phyloP scores from a whole-genome alignment of 1,284 basidiomycete genomes.

The Coniferiporia weirii region DNA sequence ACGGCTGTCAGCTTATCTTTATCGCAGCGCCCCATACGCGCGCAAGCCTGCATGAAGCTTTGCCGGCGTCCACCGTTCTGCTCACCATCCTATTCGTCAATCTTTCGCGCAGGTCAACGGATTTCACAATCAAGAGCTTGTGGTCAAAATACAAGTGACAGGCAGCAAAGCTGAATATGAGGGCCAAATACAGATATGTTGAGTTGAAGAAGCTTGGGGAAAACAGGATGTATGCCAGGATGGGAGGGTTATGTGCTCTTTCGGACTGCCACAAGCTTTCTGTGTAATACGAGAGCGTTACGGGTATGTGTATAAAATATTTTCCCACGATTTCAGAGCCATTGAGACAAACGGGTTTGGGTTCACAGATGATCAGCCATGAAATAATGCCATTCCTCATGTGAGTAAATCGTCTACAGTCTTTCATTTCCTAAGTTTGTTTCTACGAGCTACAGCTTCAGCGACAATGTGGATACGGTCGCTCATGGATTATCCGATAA shows the following conservation, averaged over 20 bases:
- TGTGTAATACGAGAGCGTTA: background rate
- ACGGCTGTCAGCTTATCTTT: background rate
- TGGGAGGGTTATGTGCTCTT: background rate
- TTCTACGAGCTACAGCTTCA: no score
- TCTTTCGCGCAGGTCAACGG: background rate
- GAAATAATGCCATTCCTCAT: background rate
- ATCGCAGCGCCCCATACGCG: no score
- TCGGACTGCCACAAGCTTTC: background rate
- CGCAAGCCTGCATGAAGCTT: background rate
- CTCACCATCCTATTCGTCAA: conserved; percentile 1
- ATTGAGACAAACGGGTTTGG: no score
- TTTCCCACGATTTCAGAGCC: background rate
- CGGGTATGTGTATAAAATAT: background rate
- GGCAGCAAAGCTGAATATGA: background rate
- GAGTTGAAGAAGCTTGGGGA: background rate
- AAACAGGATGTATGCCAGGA: conserved; percentile 1
- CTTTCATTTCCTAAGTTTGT: no score
- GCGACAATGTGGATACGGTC: no score
- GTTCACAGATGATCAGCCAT: background rate
- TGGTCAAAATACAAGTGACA: background rate
- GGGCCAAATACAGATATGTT: background rate
- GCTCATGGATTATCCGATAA: no score
- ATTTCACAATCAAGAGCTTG: background rate
- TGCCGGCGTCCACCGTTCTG: background rate
- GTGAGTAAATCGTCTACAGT: no score